Evolutionary conservation across 2,329 filamentous ascomycete genomes (phyloP).

Genomic region (Nakataea oryzae): DNA sequence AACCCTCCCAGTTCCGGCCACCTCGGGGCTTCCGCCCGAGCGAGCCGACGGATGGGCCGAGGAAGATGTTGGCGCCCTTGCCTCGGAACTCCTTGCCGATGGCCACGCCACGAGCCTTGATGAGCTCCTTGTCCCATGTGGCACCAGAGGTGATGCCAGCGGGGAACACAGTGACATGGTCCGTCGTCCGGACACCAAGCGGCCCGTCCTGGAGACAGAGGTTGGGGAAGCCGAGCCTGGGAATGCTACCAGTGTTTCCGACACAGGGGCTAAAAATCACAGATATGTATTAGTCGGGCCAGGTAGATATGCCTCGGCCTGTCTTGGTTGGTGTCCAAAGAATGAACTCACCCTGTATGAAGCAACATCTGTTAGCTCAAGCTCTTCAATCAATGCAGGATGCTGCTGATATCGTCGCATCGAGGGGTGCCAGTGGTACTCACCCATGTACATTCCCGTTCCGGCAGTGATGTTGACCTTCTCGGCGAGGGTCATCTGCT

Average conservation of each 20-base stretch:
- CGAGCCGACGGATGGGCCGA: constrained; percentile 62
- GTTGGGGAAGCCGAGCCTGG: constrained; percentile 60
- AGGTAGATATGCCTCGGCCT: constrained; percentile 2
- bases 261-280: constrained; percentile 43
- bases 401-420: background rate
- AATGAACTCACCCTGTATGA: constrained; percentile 11
- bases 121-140: constrained; percentile 63
- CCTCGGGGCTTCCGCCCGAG: constrained; percentile 62
- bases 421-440: constrained; percentile 8
- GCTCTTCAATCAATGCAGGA: too few species aligned
- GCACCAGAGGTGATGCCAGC: constrained; percentile 68
- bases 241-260: constrained; percentile 65
- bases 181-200: constrained; percentile 60
- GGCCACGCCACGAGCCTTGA: constrained; percentile 57
- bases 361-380: background rate
- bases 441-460: constrained; percentile 60
- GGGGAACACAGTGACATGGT: constrained; percentile 68
- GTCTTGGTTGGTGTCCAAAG: background rate
- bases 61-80: constrained; percentile 61
- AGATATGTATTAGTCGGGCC: constrained; percentile 19
- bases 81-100: constrained; percentile 62
- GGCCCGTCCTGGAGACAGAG: constrained; percentile 65
- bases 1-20: constrained; percentile 68
- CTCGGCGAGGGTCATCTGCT: constrained; percentile 68
- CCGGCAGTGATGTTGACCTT: constrained; percentile 71